Conservation (phyloP, 257 asterid genomes). For the Solanum neorickii region DNA sequence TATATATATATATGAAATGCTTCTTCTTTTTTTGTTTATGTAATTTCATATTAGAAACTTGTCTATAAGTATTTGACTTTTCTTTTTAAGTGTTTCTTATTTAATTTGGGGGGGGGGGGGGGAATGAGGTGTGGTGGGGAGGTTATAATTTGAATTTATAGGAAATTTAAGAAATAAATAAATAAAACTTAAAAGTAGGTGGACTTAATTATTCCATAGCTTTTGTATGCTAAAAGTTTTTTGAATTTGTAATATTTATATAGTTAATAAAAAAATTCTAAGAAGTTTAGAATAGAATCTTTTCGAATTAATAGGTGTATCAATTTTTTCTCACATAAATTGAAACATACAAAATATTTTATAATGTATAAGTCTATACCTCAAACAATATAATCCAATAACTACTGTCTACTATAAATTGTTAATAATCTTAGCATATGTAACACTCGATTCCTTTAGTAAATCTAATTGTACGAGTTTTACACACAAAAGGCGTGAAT, state of each 20-base stretch:
- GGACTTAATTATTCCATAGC: background rate
- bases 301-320: background rate
- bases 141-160: background rate
- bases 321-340: background rate
- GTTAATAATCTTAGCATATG: too few relatives aligned
- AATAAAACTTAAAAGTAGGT: too few relatives aligned
- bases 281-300: background rate
- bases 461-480: background rate
- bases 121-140: too few relatives aligned
- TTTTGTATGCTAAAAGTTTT: background rate
- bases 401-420: background rate
- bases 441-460: background rate
- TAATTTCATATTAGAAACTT: background rate
- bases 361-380: background rate
- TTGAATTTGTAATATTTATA: background rate
- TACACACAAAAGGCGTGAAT: background rate
- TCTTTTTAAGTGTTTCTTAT: background rate
- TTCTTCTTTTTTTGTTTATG: background rate
- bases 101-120: background rate
- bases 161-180: background rate
- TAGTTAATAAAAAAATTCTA: background rate
- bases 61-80: background rate
- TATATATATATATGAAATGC: background rate
- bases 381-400: background rate
- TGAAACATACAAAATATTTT: background rate